These are phyloP conservation scores for Microthlaspi erraticum DNA, from an alignment of 345 rosid species.

Conservation along the genomic window DNA sequence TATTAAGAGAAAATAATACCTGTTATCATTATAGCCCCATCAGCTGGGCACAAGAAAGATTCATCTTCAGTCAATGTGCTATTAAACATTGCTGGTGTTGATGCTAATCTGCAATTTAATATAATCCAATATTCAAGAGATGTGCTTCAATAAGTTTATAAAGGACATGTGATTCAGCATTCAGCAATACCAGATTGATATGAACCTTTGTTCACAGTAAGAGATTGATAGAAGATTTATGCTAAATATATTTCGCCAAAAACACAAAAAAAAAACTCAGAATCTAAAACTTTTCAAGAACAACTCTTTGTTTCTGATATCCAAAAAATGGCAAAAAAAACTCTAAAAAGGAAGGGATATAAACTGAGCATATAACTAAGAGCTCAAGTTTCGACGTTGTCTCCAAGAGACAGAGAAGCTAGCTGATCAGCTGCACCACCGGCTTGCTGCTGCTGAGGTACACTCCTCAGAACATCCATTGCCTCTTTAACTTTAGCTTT, in stretches of 20 bases:
- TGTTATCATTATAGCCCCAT: conserved; percentile 98
- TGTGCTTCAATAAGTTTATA: background rate
- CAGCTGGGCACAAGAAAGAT: conserved; percentile 77
- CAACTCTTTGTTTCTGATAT: conserved; percentile 26
- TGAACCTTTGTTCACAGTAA: too few relatives aligned
- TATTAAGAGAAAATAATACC: conserved; percentile 48
- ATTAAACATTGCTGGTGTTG: conserved; percentile 99
- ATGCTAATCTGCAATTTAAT: conserved; percentile 67
- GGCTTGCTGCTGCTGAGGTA: conserved; percentile 58
- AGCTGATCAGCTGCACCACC: conserved; percentile 62
- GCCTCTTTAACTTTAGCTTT: conserved; percentile 66
- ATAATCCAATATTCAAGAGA: conserved; percentile 11
- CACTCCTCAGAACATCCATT: conserved; percentile 53
- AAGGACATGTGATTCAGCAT: background rate
- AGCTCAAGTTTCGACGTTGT: conserved; percentile 54
- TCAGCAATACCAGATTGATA: too few relatives aligned
- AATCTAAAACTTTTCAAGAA: conserved; percentile 31
- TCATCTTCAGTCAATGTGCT: conserved; percentile 82
- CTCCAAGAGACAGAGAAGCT: conserved; percentile 60
- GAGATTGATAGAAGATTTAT: background rate
- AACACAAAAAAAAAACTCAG: conserved; percentile 10
- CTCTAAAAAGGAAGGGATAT: background rate
- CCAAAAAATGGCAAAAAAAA: conserved; percentile 19
- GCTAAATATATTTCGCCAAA: conserved; percentile 28
- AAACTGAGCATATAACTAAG: conserved; percentile 30